phyloP scores from a whole-genome alignment of 495 filamentous ascomycete species.

The Penicillium flavigenum region DNA sequence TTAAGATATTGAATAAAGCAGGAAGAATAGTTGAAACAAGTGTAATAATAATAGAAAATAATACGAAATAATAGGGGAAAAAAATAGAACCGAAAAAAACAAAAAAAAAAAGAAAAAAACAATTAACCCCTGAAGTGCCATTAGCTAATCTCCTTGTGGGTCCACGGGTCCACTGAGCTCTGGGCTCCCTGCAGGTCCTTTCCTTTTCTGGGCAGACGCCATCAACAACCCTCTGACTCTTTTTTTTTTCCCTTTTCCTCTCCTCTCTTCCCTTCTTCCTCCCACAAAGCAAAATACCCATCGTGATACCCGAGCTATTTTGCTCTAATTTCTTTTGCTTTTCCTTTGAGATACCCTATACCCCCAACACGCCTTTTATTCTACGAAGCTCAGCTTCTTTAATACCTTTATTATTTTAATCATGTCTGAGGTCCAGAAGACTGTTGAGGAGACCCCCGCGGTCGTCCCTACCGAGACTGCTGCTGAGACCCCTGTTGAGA shows the following conservation, averaged over 20 bases:
- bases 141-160: slow-evolving; percentile 16
- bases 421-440: slow-evolving; percentile 55
- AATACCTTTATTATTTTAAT: slow-evolving; percentile 37
- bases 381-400: slow-evolving; percentile 35
- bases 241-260: slow-evolving; percentile 32
- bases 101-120: slow-evolving; percentile 1
- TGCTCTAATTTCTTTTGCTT: slow-evolving; percentile 45
- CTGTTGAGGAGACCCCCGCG: slow-evolving; percentile 50
- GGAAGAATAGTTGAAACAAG: too few relatives aligned
- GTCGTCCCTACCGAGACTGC: slow-evolving; percentile 40
- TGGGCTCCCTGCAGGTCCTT: slow-evolving; percentile 48
- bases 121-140: slow-evolving; percentile 14
- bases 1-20: too few relatives aligned
- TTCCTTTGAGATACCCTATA: slow-evolving; percentile 46
- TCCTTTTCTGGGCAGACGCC: slow-evolving; percentile 29
- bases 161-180: slow-evolving; percentile 24
- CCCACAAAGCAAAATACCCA: slow-evolving; percentile 29
- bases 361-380: slow-evolving; percentile 35
- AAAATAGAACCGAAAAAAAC: slow-evolving; percentile 1
- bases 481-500: slow-evolving; percentile 30
- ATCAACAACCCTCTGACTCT: slow-evolving; percentile 32
- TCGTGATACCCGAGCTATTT: slow-evolving; percentile 50
- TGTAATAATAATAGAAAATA: neutral
- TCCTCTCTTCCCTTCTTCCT: slow-evolving; percentile 23
- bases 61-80: neutral